phyloP scores from a whole-genome alignment of 2,329 filamentous ascomycete genomes.

The Verticillium nubilum region DNA sequence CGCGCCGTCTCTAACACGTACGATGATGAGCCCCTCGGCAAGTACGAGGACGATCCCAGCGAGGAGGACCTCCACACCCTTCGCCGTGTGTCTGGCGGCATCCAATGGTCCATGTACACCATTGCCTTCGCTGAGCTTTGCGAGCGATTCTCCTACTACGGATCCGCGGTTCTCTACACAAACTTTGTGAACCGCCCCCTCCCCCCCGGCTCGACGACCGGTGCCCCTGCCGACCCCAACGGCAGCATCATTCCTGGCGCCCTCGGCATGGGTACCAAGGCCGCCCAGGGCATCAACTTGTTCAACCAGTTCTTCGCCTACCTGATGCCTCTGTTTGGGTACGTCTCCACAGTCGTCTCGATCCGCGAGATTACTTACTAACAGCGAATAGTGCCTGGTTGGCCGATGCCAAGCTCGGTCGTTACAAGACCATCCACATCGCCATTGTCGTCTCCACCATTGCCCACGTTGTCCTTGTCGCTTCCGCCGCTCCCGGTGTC shows the following conservation, averaged over 20 bases:
- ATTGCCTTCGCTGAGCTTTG: conserved; percentile 70
- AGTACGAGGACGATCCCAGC: conserved; percentile 41
- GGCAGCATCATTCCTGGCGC: conserved; percentile 39
- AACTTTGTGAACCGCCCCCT: conserved; percentile 57
- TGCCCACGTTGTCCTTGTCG: conserved; percentile 61
- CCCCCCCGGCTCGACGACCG: conserved; percentile 48
- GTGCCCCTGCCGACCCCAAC: conserved; percentile 30
- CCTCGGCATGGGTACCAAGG: conserved; percentile 52
- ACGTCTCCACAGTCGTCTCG: conserved; percentile 19
- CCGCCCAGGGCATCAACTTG: conserved; percentile 40
- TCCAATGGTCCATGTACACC: conserved; percentile 62
- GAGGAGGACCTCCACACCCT: conserved; percentile 57
- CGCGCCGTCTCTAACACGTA: conserved; percentile 13
- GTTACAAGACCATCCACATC: conserved; percentile 67
- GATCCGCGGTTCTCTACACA: conserved; percentile 62
- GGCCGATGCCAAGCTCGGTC: conserved; percentile 67
- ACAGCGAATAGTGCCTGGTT: conserved; percentile 35
- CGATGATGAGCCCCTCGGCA: conserved; percentile 18
- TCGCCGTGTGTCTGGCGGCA: conserved; percentile 57
- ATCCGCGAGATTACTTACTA: not conserved
- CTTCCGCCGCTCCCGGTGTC: conserved; percentile 58
- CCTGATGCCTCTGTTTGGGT: conserved; percentile 52
- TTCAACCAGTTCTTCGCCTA: conserved; percentile 61
- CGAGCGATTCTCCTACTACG: conserved; percentile 76
- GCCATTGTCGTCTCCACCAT: conserved; percentile 61